phyloP scores from a whole-genome alignment of 2,329 filamentous ascomycete species.

The Cercospora sp. region DNA sequence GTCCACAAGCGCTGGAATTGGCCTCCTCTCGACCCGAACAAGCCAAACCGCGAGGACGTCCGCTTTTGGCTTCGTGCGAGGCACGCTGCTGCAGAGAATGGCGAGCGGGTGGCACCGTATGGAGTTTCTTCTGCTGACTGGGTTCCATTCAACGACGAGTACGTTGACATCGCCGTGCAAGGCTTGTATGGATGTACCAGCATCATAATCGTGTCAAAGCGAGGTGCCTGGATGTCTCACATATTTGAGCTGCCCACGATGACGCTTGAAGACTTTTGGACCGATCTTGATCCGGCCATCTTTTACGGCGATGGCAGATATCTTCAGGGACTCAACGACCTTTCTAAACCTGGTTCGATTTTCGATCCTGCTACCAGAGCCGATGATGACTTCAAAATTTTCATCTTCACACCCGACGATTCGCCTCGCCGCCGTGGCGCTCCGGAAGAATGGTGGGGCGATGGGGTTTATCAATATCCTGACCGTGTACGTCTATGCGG shows the following conservation, averaged over 20 bases:
- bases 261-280: not conserved
- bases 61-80: too few species aligned
- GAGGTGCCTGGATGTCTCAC: not conserved
- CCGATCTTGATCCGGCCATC: not conserved
- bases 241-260: not conserved
- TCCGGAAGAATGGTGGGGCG: not conserved
- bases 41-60: not conserved
- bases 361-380: not conserved
- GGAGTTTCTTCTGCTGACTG: not conserved
- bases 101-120: not conserved
- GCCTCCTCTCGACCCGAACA: not conserved
- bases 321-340: not conserved
- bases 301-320: not conserved
- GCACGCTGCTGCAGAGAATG: not conserved
- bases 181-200: not conserved
- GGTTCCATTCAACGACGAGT: not conserved
- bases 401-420: not conserved
- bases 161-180: not conserved
- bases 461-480: not conserved
- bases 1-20: not conserved
- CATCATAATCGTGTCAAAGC: not conserved
- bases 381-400: not conserved
- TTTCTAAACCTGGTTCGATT: not conserved
- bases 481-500: not conserved
- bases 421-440: not conserved